Percentiles rank a stretch among this genome's conserved stretches.
These are phyloP conservation scores for Emergomyces africanus DNA, from an alignment of 2,329 filamentous ascomycete genomes.

Conservation along the genomic window DNA sequence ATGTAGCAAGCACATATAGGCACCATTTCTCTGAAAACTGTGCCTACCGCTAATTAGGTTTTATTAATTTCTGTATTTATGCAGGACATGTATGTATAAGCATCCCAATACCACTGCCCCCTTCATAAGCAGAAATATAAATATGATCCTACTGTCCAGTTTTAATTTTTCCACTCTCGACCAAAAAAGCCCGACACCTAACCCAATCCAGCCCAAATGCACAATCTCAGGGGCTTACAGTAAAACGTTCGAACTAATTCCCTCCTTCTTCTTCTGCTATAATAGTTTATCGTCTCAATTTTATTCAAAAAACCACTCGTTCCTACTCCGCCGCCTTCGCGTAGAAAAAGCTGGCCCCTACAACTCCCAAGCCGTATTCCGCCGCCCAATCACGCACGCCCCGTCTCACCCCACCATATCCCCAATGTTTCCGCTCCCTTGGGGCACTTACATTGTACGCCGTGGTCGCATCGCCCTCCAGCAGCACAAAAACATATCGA, in stretches of 20 bases:
- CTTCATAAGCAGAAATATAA: background rate
- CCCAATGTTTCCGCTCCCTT: conserved; percentile 42
- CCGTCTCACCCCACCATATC: conserved; percentile 35
- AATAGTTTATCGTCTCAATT: too few species aligned
- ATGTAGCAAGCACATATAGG: background rate
- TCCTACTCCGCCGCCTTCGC: conserved; percentile 10
- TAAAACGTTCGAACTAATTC: background rate
- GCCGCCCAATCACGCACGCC: conserved; percentile 24
- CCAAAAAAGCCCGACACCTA: background rate
- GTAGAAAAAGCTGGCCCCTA: conserved; percentile 20
- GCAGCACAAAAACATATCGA: conserved; percentile 44
- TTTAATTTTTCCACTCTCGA: background rate
- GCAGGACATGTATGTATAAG: background rate
- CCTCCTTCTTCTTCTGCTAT: too few species aligned
- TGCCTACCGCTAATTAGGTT: background rate
- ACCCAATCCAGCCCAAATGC: background rate
- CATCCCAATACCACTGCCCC: background rate
- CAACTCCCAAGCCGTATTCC: conserved; percentile 18
- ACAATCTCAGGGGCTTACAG: background rate
- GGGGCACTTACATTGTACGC: conserved; percentile 29
- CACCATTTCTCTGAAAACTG: background rate
- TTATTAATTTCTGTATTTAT: background rate
- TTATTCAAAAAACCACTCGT: background rate
- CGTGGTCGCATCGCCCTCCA: conserved; percentile 30
- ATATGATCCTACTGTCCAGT: background rate